Percentiles rank a stretch among this genome's conserved stretches.
These are phyloP conservation scores for Amylocystis lapponica DNA, from an alignment of 768 basidiomycete genomes.

Conservation along the genomic window DNA sequence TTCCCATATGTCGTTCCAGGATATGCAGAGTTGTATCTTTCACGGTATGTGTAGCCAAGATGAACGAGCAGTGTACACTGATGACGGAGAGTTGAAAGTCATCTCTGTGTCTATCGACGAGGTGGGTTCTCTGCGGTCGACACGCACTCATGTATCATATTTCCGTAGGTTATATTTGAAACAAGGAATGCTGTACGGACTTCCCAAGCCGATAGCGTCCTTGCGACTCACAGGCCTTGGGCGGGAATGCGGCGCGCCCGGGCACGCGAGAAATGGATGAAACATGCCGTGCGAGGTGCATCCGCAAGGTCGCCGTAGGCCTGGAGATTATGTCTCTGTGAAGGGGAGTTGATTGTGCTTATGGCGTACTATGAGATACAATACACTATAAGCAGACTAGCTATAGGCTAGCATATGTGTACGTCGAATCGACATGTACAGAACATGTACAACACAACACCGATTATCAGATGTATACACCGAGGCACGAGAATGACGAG, in stretches of 20 bases:
- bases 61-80: slow-evolving; percentile 57
- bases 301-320: slow-evolving; percentile 73
- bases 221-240: slow-evolving; percentile 54
- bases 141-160: too few relatives aligned
- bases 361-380: slow-evolving; percentile 27
- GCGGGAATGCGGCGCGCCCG: slow-evolving; percentile 67
- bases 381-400: not conserved
- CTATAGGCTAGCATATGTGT: not conserved
- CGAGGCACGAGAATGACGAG: not conserved
- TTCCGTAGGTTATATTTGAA: slow-evolving; percentile 15
- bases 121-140: slow-evolving; percentile 49
- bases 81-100: slow-evolving; percentile 56
- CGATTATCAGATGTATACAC: not conserved
- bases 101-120: slow-evolving; percentile 50
- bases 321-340: slow-evolving; percentile 72
- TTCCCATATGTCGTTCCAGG: slow-evolving; percentile 65
- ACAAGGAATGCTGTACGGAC: slow-evolving; percentile 56
- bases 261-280: slow-evolving; percentile 53
- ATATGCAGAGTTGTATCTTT: slow-evolving; percentile 77
- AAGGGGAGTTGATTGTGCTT: slow-evolving; percentile 66
- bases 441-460: not conserved
- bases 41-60: slow-evolving; percentile 47
- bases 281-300: slow-evolving; percentile 71
- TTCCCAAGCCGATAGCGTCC: slow-evolving; percentile 48
- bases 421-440: not conserved